These are phyloP conservation scores for Hippophae gyantsensis DNA, from an alignment of 306 rosid species.

Conservation along the genomic window DNA sequence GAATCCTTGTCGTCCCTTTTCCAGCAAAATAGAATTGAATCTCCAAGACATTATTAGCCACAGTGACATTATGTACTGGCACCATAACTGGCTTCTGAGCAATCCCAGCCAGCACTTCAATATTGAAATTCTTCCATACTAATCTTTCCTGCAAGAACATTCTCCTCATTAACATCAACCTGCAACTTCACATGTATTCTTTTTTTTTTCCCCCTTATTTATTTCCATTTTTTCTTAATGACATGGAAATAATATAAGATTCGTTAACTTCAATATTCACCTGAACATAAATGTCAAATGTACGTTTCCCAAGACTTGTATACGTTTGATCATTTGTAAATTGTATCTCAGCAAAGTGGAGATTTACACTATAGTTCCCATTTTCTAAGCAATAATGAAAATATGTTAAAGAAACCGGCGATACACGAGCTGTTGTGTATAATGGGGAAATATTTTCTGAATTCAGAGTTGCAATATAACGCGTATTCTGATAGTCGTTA, in stretches of 20 bases:
- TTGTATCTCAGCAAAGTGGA: conserved; percentile 62
- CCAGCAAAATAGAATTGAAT: conserved; percentile 58
- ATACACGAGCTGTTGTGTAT: conserved; percentile 43
- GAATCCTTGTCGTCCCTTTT: conserved; percentile 54
- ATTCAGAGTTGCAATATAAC: conserved; percentile 21
- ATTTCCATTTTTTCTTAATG: too few species aligned
- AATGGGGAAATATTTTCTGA: conserved; percentile 36
- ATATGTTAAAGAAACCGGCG: conserved; percentile 56
- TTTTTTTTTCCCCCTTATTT: too few species aligned
- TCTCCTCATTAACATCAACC: conserved; percentile 3
- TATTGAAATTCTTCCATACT: conserved; percentile 40
- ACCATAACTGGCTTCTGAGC: conserved; percentile 33
- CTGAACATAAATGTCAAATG: conserved; percentile 61
- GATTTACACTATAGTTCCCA: conserved; percentile 47
- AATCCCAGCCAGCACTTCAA: conserved; percentile 33
- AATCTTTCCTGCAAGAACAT: conserved; percentile 38
- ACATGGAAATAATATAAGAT: not conserved
- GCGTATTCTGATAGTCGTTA: conserved; percentile 20
- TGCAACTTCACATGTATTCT: conserved; percentile 4
- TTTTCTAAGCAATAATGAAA: conserved; percentile 67
- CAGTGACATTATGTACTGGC: conserved; percentile 24
- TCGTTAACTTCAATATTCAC: conserved; percentile 22
- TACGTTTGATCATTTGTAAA: conserved; percentile 44
- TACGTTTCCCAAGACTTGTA: conserved; percentile 46
- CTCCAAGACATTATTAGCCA: conserved; percentile 42